A percentile compares a stretch with the other conserved stretches of the same genome.
phyloP scores from a whole-genome alignment of 495 filamentous ascomycete species.

The Aspergillus affinis region DNA sequence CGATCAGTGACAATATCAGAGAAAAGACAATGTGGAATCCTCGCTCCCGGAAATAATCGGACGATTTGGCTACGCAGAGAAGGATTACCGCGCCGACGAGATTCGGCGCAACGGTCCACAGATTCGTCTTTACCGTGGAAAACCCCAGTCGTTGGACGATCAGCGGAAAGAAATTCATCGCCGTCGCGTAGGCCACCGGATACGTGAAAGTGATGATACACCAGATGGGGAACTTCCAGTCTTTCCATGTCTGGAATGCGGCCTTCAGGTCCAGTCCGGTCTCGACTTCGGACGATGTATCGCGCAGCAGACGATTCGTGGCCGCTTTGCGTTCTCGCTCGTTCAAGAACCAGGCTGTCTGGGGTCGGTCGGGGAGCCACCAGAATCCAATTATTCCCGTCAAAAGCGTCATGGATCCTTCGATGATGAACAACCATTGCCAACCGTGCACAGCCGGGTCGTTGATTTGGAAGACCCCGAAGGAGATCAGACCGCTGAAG shows the following conservation, averaged over 20 bases:
- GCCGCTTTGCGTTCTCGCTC: conserved; percentile 50
- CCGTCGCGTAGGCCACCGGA: conserved; percentile 35
- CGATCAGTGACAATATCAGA: conserved; percentile 64
- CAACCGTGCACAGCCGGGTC: conserved; percentile 52
- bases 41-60: conserved; percentile 59
- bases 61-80: conserved; percentile 61
- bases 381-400: conserved; percentile 61
- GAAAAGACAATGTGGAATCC: conserved; percentile 67
- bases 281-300: conserved; percentile 29
- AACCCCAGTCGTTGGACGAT: conserved; percentile 60
- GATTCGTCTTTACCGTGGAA: conserved; percentile 61
- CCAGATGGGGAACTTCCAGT: conserved; percentile 38
- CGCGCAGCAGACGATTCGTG: conserved; percentile 25
- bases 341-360: conserved; percentile 59
- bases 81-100: conserved; percentile 62
- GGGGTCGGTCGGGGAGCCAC: conserved; percentile 60
- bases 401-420: conserved; percentile 60
- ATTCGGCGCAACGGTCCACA: conserved; percentile 71
- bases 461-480: conserved; percentile 68
- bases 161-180: conserved; percentile 38
- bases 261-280: conserved; percentile 27
- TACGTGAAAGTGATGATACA: conserved; percentile 35
- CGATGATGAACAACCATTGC: conserved; percentile 74
- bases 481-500: conserved; percentile 64
- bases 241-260: conserved; percentile 31